These are phyloP conservation scores for Talaromyces ruber DNA, from an alignment of 495 filamentous ascomycete genomes.

Conservation along the genomic window DNA sequence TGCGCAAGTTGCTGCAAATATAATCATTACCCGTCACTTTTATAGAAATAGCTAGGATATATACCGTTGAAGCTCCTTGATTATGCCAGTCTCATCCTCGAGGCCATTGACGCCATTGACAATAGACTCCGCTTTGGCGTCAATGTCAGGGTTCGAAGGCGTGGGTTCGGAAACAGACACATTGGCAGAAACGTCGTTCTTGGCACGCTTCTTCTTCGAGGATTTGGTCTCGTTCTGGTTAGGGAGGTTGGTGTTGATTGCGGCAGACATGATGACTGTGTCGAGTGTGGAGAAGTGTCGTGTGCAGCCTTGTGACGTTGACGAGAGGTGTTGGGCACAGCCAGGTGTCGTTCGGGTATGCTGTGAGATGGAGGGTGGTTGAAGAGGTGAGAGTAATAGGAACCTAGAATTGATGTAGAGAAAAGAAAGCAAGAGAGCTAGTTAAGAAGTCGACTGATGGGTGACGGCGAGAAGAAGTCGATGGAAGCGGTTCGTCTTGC, in stretches of 20 bases:
- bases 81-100: constrained; percentile 55
- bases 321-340: neutral
- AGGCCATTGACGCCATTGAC: constrained; percentile 42
- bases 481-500: constrained; percentile 1
- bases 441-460: neutral
- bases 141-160: constrained; percentile 11
- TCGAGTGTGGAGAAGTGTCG: neutral
- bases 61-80: constrained; percentile 83
- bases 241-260: constrained; percentile 17
- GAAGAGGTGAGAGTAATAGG: neutral
- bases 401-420: neutral
- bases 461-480: constrained; percentile 1
- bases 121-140: constrained; percentile 20
- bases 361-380: neutral
- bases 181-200: constrained; percentile 17
- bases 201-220: constrained; percentile 34
- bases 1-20: constrained; percentile 66
- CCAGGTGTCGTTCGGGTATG: neutral
- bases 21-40: neutral
- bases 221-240: constrained; percentile 24
- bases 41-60: constrained; percentile 15
- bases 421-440: neutral
- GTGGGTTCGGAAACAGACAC: constrained; percentile 6
- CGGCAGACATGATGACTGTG: constrained; percentile 27
- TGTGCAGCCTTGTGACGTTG: neutral